phyloP scores from a whole-genome alignment of 768 basidiomycete species.

The Amyloporia xantha region DNA sequence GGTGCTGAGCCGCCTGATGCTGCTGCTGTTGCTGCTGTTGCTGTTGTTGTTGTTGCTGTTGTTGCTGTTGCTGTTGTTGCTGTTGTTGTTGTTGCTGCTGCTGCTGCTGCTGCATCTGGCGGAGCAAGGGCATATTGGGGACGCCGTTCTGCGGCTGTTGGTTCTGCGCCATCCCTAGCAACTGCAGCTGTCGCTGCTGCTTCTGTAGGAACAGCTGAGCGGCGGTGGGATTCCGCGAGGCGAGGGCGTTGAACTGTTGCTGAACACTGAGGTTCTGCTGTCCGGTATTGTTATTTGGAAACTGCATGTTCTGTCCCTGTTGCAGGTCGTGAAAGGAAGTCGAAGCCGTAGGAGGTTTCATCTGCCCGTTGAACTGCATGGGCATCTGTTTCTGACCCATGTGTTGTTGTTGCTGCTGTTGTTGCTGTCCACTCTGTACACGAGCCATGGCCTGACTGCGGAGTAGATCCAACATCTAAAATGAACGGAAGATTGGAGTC shows the following conservation, averaged over 20 bases:
- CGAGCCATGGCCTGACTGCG: slow-evolving; percentile 4
- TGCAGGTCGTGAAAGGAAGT: no score
- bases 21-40: slow-evolving; percentile 14
- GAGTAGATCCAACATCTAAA: slow-evolving; percentile 14
- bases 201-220: neutral
- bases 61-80: slow-evolving; percentile 11
- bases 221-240: slow-evolving; percentile 1
- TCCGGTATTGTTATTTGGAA: neutral
- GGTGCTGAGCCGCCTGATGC: slow-evolving; percentile 5
- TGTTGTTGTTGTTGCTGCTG: slow-evolving; percentile 13
- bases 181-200: slow-evolving; percentile 17
- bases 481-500: neutral
- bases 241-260: slow-evolving; percentile 8
- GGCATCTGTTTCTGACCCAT: neutral
- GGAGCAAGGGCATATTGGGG: slow-evolving; percentile 7
- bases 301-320: no score
- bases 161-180: slow-evolving; percentile 18
- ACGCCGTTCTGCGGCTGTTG: slow-evolving; percentile 16
- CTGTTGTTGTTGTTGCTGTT: slow-evolving; percentile 8
- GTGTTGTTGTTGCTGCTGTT: no score
- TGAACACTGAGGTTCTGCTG: slow-evolving; percentile 4
- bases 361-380: neutral
- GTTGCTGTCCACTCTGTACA: slow-evolving; percentile 1
- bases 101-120: slow-evolving; percentile 11
- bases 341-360: no score